A percentile compares a stretch with the other conserved stretches of the same genome.
Evolutionary conservation across 169 alveolate species (phyloP).

Genomic region (Plasmodium berghei): DNA sequence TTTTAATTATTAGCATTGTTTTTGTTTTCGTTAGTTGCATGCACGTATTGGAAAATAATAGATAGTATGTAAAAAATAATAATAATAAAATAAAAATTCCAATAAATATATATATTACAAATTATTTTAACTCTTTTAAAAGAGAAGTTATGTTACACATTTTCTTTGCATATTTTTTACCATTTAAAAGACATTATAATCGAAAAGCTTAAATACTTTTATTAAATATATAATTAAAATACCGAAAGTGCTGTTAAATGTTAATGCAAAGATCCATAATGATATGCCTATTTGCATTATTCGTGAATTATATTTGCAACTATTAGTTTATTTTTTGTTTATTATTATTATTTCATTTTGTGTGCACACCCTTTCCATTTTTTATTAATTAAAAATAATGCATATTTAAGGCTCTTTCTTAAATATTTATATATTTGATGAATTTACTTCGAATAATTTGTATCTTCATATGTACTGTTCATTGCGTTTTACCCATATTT

Average conservation of each 20-base stretch:
- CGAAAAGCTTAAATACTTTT: background rate
- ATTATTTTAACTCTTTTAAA: slow-evolving; percentile 29
- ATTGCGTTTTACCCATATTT: too few relatives aligned
- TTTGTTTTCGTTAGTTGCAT: too few relatives aligned
- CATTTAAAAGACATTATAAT: background rate
- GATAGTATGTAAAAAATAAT: too few relatives aligned
- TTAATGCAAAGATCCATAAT: background rate
- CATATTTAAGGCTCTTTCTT: slow-evolving; percentile 3
- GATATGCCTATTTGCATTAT: background rate
- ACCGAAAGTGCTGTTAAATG: background rate
- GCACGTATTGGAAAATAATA: too few relatives aligned
- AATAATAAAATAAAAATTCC: too few relatives aligned
- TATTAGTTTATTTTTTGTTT: background rate
- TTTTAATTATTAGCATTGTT: too few relatives aligned
- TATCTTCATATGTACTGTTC: background rate
- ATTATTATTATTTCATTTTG: slow-evolving; percentile 1
- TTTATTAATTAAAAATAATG: slow-evolving; percentile 32
- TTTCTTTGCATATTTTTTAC: slow-evolving; percentile 6
- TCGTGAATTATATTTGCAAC: background rate
- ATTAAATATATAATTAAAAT: background rate
- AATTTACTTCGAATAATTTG: background rate
- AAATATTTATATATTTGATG: slow-evolving; percentile 5
- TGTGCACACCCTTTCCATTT: background rate
- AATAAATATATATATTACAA: background rate
- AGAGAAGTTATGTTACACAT: slow-evolving; percentile 25